Percentiles rank a stretch among this genome's conserved stretches.
phyloP scores from a whole-genome alignment of 257 asterid genomes.

The Eucommia ulmoides region DNA sequence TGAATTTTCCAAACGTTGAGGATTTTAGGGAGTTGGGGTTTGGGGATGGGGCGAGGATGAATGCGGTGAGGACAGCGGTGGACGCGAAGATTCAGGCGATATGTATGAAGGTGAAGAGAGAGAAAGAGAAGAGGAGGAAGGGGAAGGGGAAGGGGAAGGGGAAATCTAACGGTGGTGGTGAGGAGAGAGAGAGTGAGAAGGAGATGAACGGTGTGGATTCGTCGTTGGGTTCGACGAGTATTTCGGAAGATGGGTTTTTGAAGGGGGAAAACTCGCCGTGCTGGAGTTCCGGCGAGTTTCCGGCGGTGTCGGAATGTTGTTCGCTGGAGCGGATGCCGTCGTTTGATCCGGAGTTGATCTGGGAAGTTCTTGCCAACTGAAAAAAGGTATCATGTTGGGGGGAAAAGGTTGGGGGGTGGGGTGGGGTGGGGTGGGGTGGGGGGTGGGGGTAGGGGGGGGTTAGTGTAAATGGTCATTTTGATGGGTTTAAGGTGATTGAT shows the following conservation, averaged over 20 bases:
- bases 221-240: slow-evolving; percentile 20
- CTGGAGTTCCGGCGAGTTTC: slow-evolving; percentile 27
- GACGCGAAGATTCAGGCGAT: slow-evolving; percentile 84
- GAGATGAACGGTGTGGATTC: slow-evolving; percentile 19
- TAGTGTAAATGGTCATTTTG: too few relatives aligned
- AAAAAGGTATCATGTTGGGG: too few relatives aligned
- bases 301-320: slow-evolving; percentile 33
- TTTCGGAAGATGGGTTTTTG: slow-evolving; percentile 47
- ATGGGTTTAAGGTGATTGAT: too few relatives aligned
- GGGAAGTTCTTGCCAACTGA: slow-evolving; percentile 74
- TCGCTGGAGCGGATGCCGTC: slow-evolving; percentile 82
- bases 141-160: slow-evolving; percentile 18
- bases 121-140: slow-evolving; percentile 24
- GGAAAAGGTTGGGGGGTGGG: too few relatives aligned
- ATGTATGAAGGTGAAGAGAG: slow-evolving; percentile 57
- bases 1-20: slow-evolving; percentile 33
- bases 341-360: slow-evolving; percentile 78
- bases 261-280: slow-evolving; percentile 31
- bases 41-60: slow-evolving; percentile 30
- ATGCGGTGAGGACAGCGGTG: slow-evolving; percentile 62
- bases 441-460: too few relatives aligned
- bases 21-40: slow-evolving; percentile 43
- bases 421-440: too few relatives aligned
- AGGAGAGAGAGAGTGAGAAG: slow-evolving; percentile 7
- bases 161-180: not conserved